phyloP scores from a whole-genome alignment of 176 grass and related monocot genomes.

The Bromus sterilis region DNA sequence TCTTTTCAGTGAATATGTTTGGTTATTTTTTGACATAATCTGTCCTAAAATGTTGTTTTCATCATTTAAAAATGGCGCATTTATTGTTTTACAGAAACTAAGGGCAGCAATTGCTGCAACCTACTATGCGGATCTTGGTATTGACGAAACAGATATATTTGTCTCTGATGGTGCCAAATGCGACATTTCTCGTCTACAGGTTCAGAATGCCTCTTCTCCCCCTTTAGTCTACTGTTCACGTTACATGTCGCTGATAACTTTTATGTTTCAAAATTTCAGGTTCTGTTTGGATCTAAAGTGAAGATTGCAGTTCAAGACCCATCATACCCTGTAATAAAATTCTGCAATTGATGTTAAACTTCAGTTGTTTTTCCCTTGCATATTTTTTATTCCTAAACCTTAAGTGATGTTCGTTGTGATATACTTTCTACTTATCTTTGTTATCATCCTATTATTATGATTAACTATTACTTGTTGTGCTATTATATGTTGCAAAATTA shows the following conservation, averaged over 20 bases:
- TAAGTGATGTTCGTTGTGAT: neutral
- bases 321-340: slow-evolving; percentile 74
- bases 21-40: neutral
- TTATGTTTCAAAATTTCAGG: slow-evolving; percentile 34
- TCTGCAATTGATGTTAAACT: neutral
- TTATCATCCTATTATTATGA: neutral
- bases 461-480: neutral
- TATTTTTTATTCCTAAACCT: neutral
- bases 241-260: neutral
- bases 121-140: slow-evolving; percentile 81
- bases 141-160: slow-evolving; percentile 83
- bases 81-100: slow-evolving; percentile 63
- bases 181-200: slow-evolving; percentile 96
- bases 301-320: slow-evolving; percentile 94
- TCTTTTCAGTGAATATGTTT: neutral
- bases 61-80: neutral
- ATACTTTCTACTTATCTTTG: neutral
- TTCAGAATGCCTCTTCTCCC: neutral
- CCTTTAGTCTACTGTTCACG: neutral
- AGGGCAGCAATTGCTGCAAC: slow-evolving; percentile 75
- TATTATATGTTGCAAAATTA: neutral
- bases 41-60: neutral
- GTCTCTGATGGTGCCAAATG: slow-evolving; percentile 99
- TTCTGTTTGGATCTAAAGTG: slow-evolving; percentile 86
- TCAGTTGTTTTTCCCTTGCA: neutral